Conservation (phyloP, 208 protist species). For the Trypanosoma caninum region DNA sequence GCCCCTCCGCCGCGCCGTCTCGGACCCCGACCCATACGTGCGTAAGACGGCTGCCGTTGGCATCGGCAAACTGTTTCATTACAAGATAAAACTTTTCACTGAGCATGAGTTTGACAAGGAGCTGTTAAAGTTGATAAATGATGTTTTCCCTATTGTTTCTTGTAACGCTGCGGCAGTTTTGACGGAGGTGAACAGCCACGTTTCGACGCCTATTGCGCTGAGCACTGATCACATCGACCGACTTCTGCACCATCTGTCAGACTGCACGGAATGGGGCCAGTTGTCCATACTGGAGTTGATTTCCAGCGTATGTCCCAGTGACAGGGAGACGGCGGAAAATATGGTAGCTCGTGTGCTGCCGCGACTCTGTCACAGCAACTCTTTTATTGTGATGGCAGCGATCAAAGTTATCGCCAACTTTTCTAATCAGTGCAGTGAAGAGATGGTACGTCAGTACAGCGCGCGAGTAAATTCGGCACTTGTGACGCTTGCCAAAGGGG, state of each 20-base stretch:
- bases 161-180: conserved; percentile 98
- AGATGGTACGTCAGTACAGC: conserved; percentile 59
- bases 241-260: conserved; percentile 94
- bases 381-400: conserved; percentile 97
- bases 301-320: conserved; percentile 57
- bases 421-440: conserved; percentile 49
- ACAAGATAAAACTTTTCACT: conserved; percentile 94
- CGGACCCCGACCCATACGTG: conserved; percentile 98
- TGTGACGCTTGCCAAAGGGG: conserved; percentile 66
- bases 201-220: conserved; percentile 36
- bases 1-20: conserved; percentile 90
- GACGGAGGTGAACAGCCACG: conserved; percentile 88
- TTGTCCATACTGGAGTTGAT: conserved; percentile 97
- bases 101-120: conserved; percentile 91
- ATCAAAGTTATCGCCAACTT: conserved; percentile 93
- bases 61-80: conserved; percentile 98
- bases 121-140: conserved; percentile 92
- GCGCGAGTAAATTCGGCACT: conserved; percentile 96
- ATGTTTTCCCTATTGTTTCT: conserved; percentile 97
- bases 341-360: conserved; percentile 95
- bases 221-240: conserved; percentile 88
- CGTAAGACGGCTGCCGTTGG: conserved; percentile 99
- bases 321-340: conserved; percentile 70
- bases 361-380: conserved; percentile 97
- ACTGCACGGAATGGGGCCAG: conserved; percentile 99